Evolutionary conservation across 139 green algal species (phyloP).

Genomic region (Klebsormidium nitens): DNA sequence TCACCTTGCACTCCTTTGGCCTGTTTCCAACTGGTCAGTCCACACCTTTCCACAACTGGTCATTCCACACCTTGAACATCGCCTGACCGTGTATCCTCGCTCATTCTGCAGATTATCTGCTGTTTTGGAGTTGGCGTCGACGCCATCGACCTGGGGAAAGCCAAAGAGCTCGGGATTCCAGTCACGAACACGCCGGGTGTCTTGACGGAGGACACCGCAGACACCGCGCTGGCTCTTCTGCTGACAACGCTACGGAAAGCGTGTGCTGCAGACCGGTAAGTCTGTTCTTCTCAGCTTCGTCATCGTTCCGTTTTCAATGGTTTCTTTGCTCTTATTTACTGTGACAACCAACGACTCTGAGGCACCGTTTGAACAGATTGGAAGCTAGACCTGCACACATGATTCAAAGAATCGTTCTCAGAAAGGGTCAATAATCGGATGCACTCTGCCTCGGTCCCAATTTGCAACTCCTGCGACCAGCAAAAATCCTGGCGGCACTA

Average conservation of each 20-base stretch:
- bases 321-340: too few relatives aligned
- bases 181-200: conserved; percentile 38
- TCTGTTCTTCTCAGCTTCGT: too few relatives aligned
- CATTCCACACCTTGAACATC: not conserved
- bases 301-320: too few relatives aligned
- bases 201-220: conserved; percentile 31
- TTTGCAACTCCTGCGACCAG: too few relatives aligned
- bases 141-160: conserved; percentile 16
- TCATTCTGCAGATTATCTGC: conserved; percentile 22
- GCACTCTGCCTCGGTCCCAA: too few relatives aligned
- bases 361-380: too few relatives aligned
- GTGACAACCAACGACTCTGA: too few relatives aligned
- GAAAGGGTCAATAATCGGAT: too few relatives aligned
- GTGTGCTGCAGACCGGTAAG: conserved; percentile 17
- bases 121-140: conserved; percentile 28
- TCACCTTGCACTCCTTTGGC: too few relatives aligned
- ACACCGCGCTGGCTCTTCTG: conserved; percentile 23
- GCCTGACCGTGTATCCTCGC: not conserved
- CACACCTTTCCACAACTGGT: not conserved
- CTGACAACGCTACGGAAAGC: conserved; percentile 13
- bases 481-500: too few relatives aligned
- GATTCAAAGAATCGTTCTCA: too few relatives aligned
- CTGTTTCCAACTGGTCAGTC: not conserved
- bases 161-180: conserved; percentile 11
- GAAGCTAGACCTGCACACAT: too few relatives aligned